A percentile compares a stretch with the other conserved stretches of the same genome.
Evolutionary conservation across 202 grass and related monocot genomes (phyloP).

Genomic region (Schoenoplectus triqueter): DNA sequence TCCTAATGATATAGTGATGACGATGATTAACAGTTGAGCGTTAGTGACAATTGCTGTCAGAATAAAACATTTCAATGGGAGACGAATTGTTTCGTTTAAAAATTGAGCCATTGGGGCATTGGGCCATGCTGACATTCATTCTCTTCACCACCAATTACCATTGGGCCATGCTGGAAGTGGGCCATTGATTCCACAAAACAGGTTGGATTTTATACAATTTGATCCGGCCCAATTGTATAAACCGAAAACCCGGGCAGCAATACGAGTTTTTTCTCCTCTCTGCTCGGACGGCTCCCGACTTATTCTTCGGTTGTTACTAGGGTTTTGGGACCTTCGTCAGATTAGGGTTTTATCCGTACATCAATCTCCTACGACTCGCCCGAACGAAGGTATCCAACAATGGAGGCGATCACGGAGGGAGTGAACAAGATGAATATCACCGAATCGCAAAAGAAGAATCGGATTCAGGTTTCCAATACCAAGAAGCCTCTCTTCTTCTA

Average conservation of each 20-base stretch:
- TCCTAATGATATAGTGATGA: too few relatives aligned
- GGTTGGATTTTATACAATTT: slow-evolving; percentile 8
- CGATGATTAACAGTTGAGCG: too few relatives aligned
- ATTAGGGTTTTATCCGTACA: slow-evolving; percentile 29
- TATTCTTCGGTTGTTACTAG: not conserved
- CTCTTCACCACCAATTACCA: too few relatives aligned
- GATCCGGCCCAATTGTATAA: not conserved
- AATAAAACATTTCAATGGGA: too few relatives aligned
- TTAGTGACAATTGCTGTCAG: too few relatives aligned
- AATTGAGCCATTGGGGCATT: too few relatives aligned
- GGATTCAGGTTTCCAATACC: slow-evolving; percentile 83
- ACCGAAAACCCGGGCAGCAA: not conserved
- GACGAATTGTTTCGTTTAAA: too few relatives aligned
- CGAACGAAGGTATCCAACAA: slow-evolving; percentile 31
- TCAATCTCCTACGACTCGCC: not conserved
- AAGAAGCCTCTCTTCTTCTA: slow-evolving; percentile 88
- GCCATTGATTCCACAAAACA: not conserved
- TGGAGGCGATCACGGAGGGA: slow-evolving; percentile 77
- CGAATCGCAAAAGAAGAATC: slow-evolving; percentile 43
- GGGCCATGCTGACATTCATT: too few relatives aligned
- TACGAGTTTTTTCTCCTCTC: not conserved
- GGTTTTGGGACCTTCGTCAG: slow-evolving; percentile 25
- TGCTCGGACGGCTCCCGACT: too few relatives aligned
- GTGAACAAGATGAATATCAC: slow-evolving; percentile 46
- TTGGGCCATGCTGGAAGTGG: too few relatives aligned